Percentiles rank a stretch among this genome's conserved stretches.
phyloP scores from a whole-genome alignment of 257 asterid genomes.

The Solanum appendiculatum region DNA sequence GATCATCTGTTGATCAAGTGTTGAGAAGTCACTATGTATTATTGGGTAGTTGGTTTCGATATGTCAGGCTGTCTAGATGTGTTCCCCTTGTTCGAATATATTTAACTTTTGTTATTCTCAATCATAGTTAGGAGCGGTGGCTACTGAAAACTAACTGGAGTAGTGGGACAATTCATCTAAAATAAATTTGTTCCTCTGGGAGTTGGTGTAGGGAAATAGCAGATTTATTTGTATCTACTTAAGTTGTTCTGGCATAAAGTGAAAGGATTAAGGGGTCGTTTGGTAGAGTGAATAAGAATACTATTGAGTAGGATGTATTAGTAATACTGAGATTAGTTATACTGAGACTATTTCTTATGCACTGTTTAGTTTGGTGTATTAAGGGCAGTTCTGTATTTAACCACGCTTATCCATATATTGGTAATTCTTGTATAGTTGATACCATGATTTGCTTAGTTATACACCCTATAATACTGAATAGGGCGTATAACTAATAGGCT shows the following conservation, averaged over 20 bases:
- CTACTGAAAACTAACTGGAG: neutral
- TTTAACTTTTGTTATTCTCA: neutral
- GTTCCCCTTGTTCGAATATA: neutral
- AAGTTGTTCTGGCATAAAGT: neutral
- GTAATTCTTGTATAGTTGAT: neutral
- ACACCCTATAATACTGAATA: neutral
- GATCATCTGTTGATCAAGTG: neutral
- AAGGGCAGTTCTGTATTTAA: neutral
- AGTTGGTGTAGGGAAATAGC: neutral
- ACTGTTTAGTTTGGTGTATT: neutral
- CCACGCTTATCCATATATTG: neutral
- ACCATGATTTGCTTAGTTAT: neutral
- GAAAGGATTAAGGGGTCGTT: neutral
- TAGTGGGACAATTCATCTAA: neutral
- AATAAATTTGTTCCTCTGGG: neutral
- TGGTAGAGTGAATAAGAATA: neutral
- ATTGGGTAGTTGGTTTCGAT: neutral
- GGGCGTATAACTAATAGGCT: neutral
- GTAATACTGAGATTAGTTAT: neutral
- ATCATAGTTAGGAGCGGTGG: neutral
- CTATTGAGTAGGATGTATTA: neutral
- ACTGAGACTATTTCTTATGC: neutral
- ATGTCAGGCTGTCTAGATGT: neutral
- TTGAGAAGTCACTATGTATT: neutral
- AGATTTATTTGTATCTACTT: neutral